Conservation (phyloP, 2,329 filamentous ascomycete genomes). For the Pseudogymnoascus sp. region DNA sequence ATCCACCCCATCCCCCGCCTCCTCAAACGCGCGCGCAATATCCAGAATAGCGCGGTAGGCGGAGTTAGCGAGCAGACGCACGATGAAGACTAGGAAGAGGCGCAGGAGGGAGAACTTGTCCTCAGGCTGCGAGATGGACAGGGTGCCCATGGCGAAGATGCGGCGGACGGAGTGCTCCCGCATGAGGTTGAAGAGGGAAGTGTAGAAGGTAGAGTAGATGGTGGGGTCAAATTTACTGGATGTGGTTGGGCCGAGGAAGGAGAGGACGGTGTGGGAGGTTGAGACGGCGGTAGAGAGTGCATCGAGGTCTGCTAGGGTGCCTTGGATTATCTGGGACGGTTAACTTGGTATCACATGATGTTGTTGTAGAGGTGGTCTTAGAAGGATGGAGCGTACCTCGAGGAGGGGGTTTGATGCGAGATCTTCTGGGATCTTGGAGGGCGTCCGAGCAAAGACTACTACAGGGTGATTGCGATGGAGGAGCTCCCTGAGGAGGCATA, state of each 20-base stretch:
- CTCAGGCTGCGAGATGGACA: slow-evolving; percentile 19
- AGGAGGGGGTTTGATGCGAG: slow-evolving; percentile 18
- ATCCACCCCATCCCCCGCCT: slow-evolving; percentile 17
- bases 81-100: slow-evolving; percentile 18
- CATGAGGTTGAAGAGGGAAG: slow-evolving; percentile 17
- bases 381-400: slow-evolving; percentile 10
- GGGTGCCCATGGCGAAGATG: slow-evolving; percentile 22
- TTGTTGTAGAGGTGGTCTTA: slow-evolving; percentile 18
- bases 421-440: slow-evolving; percentile 21
- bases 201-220: slow-evolving; percentile 20
- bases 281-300: slow-evolving; percentile 23
- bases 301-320: background rate
- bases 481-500: slow-evolving; percentile 19
- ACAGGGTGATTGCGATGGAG: slow-evolving; percentile 19
- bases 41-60: slow-evolving; percentile 18
- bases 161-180: slow-evolving; percentile 17
- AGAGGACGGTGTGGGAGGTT: slow-evolving; percentile 1
- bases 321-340: slow-evolving; percentile 17
- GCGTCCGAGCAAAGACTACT: slow-evolving; percentile 21
- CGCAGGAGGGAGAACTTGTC: slow-evolving; percentile 18
- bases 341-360: slow-evolving; percentile 19
- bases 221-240: slow-evolving; percentile 15
- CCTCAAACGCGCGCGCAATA: slow-evolving; percentile 20
- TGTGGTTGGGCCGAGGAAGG: background rate
- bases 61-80: slow-evolving; percentile 20